Conservation (phyloP, 148 eudicot species). For the Rhododendron henanense region DNA sequence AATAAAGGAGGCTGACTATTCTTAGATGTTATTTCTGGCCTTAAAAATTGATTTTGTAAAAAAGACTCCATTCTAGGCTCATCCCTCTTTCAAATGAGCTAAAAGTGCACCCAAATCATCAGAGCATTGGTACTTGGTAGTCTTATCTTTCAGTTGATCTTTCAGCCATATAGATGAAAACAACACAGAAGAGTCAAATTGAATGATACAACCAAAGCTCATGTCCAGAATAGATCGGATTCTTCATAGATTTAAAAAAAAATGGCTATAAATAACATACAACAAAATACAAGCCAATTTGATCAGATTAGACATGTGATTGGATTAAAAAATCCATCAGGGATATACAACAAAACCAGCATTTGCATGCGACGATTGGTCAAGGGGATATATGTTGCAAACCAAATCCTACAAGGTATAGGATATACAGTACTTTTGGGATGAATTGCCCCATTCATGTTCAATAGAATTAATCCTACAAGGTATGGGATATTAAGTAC, state of each 20-base stretch:
- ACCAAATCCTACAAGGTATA: too few species aligned
- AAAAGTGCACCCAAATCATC: too few species aligned
- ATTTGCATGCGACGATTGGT: too few species aligned
- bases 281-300: background rate
- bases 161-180: background rate
- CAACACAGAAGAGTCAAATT: slow-evolving; percentile 2
- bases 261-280: background rate
- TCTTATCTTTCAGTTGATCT: background rate
- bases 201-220: background rate
- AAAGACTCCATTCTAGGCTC: too few species aligned
- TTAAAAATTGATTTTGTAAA: too few species aligned
- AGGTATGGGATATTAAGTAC: too few species aligned
- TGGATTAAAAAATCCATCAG: background rate
- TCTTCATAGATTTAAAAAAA: background rate
- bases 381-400: too few species aligned
- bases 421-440: too few species aligned
- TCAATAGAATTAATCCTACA: too few species aligned
- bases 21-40: background rate
- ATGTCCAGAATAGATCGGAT: background rate
- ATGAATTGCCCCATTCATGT: too few species aligned
- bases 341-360: background rate
- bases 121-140: background rate
- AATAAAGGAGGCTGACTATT: background rate
- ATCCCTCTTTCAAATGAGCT: background rate
- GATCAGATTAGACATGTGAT: background rate